phyloP scores from a whole-genome alignment of 768 basidiomycete genomes.

The Ramaria sp. region DNA sequence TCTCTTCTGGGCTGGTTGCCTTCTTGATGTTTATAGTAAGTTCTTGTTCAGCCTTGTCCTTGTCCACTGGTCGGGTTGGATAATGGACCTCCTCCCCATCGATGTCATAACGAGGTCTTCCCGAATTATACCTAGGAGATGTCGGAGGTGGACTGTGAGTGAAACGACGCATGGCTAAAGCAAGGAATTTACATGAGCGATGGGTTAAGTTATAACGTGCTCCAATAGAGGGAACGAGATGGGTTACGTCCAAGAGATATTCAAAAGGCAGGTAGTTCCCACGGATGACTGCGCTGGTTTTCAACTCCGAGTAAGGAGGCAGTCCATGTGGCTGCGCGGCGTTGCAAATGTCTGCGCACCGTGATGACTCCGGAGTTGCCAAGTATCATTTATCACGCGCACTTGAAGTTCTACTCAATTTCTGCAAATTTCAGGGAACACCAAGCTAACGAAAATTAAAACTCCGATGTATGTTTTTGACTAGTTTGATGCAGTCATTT shows the following conservation, averaged over 20 bases:
- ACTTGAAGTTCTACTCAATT: too few relatives aligned
- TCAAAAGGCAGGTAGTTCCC: neutral
- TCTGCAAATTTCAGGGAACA: too few relatives aligned
- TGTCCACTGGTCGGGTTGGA: conserved; percentile 95
- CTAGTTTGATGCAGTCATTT: too few relatives aligned
- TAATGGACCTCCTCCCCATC: conserved; percentile 81
- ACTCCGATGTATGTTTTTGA: too few relatives aligned
- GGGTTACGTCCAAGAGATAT: neutral
- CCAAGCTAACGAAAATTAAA: too few relatives aligned
- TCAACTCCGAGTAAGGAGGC: too few relatives aligned
- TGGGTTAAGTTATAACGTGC: neutral
- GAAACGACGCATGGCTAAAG: conserved; percentile 5
- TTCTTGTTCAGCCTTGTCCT: conserved; percentile 95
- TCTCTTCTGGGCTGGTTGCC: conserved; percentile 90
- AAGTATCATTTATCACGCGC: too few relatives aligned
- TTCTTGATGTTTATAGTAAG: conserved; percentile 96
- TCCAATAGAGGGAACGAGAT: neutral
- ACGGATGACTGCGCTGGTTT: neutral
- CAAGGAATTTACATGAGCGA: neutral
- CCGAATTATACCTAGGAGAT: conserved; percentile 6
- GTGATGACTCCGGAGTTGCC: too few relatives aligned
- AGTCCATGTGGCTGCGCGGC: too few relatives aligned
- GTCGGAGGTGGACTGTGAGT: conserved; percentile 5
- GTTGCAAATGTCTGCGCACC: too few relatives aligned
- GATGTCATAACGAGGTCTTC: conserved; percentile 31